A percentile compares a stretch with the other conserved stretches of the same genome.
phyloP scores from a whole-genome alignment of 2,329 filamentous ascomycete genomes.

The Verticillium klebahnii region DNA sequence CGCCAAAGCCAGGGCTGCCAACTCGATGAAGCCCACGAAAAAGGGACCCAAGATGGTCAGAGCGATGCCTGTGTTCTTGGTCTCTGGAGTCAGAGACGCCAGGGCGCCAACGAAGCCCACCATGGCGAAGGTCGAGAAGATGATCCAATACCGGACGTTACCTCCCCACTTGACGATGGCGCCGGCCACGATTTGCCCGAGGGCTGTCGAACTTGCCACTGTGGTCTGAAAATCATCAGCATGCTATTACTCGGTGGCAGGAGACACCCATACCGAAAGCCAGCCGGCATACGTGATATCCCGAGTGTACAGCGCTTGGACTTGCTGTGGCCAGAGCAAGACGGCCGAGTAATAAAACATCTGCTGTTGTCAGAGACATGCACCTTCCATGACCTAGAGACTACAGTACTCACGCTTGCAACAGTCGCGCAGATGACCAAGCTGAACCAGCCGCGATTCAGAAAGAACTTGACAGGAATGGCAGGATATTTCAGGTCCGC shows the following conservation, averaged over 20 bases:
- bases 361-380: conserved; percentile 17
- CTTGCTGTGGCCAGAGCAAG: conserved; percentile 29
- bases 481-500: conserved; percentile 29
- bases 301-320: conserved; percentile 26
- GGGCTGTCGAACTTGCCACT: conserved; percentile 25
- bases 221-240: conserved; percentile 18
- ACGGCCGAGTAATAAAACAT: conserved; percentile 20
- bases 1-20: conserved; percentile 27
- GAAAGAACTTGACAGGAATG: conserved; percentile 31
- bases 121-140: conserved; percentile 30
- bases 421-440: conserved; percentile 20
- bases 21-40: conserved; percentile 30
- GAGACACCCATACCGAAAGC: conserved; percentile 19
- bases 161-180: conserved; percentile 26
- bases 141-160: conserved; percentile 30
- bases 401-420: conserved; percentile 26
- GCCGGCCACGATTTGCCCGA: conserved; percentile 27
- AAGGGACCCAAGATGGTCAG: conserved; percentile 30
- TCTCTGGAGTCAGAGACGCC: conserved; percentile 25
- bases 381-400: conserved; percentile 8
- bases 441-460: conserved; percentile 22
- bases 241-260: neutral
- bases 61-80: conserved; percentile 24
- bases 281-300: conserved; percentile 29
- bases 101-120: conserved; percentile 26